phyloP scores from a whole-genome alignment of 805 yeast species.

The Yueomyces sinensis region DNA sequence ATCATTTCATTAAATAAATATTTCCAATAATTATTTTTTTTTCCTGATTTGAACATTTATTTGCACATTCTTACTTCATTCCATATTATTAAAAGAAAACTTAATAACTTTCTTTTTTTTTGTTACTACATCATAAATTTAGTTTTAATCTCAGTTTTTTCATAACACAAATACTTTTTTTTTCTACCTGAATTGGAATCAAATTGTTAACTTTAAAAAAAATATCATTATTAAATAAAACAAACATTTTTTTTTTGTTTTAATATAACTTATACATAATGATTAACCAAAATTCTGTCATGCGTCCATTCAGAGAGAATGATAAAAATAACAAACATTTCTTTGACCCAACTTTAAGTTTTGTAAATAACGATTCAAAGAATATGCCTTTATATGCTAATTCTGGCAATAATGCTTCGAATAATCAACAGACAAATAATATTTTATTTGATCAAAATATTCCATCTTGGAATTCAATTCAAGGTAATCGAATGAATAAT shows the following conservation, averaged over 20 bases:
- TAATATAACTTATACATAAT: background rate
- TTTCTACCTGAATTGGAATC: no score
- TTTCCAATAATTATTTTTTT: no score
- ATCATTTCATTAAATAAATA: no score
- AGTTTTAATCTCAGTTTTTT: no score
- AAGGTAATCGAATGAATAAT: background rate
- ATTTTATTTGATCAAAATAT: background rate
- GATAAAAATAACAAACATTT: background rate
- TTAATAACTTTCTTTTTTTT: no score
- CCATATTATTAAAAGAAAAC: no score
- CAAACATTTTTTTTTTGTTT: background rate
- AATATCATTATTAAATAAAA: no score
- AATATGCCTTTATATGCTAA: background rate
- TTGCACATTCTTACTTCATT: no score
- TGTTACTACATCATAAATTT: no score
- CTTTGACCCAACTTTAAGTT: background rate
- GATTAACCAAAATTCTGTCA: background rate
- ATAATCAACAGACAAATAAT: background rate
- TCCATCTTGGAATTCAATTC: background rate
- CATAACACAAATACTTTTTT: no score
- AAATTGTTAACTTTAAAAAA: no score
- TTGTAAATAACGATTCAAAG: background rate
- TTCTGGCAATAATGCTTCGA: background rate
- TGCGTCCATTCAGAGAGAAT: background rate
- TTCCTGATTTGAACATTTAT: no score